Conservation (phyloP, 2,329 filamentous ascomycete species). For the Rhynchosporium graminicola region DNA sequence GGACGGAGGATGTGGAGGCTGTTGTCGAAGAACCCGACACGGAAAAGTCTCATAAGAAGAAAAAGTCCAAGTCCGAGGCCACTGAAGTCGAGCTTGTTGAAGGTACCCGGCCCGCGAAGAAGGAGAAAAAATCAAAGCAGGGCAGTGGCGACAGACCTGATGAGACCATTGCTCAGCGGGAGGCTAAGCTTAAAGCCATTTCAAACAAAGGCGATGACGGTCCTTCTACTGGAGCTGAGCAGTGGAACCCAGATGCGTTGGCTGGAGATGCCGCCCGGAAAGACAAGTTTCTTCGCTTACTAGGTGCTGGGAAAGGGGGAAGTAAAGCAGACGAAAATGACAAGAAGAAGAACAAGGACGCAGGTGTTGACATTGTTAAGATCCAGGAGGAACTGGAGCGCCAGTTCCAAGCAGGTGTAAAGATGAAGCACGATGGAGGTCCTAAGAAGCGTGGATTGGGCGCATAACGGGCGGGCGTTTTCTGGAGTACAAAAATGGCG, state of each 20-base stretch:
- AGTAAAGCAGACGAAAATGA: constrained; percentile 21
- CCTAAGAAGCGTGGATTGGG: constrained; percentile 42
- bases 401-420: constrained; percentile 43
- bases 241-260: constrained; percentile 40
- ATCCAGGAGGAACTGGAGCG: constrained; percentile 42
- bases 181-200: constrained; percentile 13
- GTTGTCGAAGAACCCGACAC: constrained; percentile 5
- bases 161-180: constrained; percentile 14
- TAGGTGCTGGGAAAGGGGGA: constrained; percentile 38
- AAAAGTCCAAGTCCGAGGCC: constrained; percentile 21
- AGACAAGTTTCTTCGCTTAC: constrained; percentile 41
- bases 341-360: constrained; percentile 21
- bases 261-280: constrained; percentile 39
- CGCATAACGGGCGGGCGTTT: constrained; percentile 32
- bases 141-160: constrained; percentile 19
- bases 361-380: constrained; percentile 30
- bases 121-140: constrained; percentile 11
- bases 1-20: constrained; percentile 11
- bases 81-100: constrained; percentile 21
- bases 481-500: background rate
- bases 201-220: background rate
- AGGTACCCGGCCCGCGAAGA: constrained; percentile 16
- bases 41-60: constrained; percentile 24
- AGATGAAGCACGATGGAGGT: constrained; percentile 42
- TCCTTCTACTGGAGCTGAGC: constrained; percentile 21